Conservation (phyloP, 257 asterid genomes). For the Salvia splendens region DNA sequence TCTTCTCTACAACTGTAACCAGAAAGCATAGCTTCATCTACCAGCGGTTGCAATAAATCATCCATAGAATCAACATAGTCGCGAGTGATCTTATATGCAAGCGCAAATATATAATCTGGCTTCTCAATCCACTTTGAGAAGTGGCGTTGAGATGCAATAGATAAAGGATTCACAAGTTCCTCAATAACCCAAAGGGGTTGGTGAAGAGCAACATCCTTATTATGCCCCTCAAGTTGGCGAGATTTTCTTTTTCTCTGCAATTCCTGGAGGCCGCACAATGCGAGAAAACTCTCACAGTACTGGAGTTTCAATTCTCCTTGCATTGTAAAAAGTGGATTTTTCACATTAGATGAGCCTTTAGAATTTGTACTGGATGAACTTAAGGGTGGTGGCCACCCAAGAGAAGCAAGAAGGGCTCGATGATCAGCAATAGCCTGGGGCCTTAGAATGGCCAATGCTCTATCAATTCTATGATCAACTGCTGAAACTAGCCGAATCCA, state of each 20-base stretch:
- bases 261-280: slow-evolving; percentile 90
- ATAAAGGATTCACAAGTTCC: slow-evolving; percentile 92
- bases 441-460: slow-evolving; percentile 88
- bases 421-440: slow-evolving; percentile 98
- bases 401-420: slow-evolving; percentile 85
- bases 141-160: slow-evolving; percentile 78
- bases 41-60: slow-evolving; percentile 86
- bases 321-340: slow-evolving; percentile 81
- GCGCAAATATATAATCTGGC: slow-evolving; percentile 90
- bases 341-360: slow-evolving; percentile 49
- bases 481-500: slow-evolving; percentile 86
- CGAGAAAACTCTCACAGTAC: slow-evolving; percentile 82
- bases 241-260: slow-evolving; percentile 76
- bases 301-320: slow-evolving; percentile 75
- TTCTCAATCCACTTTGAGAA: slow-evolving; percentile 89
- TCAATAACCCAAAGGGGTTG: slow-evolving; percentile 99
- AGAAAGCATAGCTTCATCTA: slow-evolving; percentile 88
- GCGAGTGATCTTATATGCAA: slow-evolving; percentile 78
- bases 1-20: slow-evolving; percentile 99
- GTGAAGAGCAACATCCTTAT: slow-evolving; percentile 47
- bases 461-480: slow-evolving; percentile 93
- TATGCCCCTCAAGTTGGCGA: slow-evolving; percentile 79
- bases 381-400: slow-evolving; percentile 94
- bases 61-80: slow-evolving; percentile 97
- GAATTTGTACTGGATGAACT: slow-evolving; percentile 53